Evolutionary conservation across 2,329 filamentous ascomycete species (phyloP).

Genomic region (Grosmannia clavigera): DNA sequence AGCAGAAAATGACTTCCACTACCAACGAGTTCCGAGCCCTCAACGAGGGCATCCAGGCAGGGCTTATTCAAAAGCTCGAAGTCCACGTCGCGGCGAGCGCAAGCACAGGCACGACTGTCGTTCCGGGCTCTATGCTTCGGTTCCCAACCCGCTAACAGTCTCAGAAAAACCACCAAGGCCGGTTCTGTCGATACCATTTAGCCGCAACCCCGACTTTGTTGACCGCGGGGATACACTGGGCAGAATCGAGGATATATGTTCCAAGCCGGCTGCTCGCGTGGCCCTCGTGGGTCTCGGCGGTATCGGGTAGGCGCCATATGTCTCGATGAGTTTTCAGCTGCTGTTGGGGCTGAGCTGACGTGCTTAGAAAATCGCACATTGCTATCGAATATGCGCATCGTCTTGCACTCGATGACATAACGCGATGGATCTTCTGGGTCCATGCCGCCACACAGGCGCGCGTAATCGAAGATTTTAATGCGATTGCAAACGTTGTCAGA

Average conservation of each 20-base stretch:
- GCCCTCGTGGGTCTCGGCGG: not conserved
- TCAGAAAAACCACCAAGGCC: not conserved
- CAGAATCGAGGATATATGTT: not conserved
- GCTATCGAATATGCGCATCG: not conserved
- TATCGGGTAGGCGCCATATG: not conserved
- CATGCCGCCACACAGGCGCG: not conserved
- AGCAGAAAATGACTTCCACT: not conserved
- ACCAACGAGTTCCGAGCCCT: not conserved
- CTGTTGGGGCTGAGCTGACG: not conserved
- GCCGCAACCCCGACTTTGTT: not conserved
- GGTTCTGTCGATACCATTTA: not conserved
- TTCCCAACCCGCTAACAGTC: not conserved
- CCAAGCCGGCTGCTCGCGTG: not conserved
- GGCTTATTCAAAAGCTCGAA: not conserved
- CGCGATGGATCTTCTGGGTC: not conserved
- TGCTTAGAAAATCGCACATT: not conserved
- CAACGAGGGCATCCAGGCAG: not conserved
- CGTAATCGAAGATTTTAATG: not conserved
- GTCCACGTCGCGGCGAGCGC: not conserved
- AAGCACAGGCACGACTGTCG: not conserved
- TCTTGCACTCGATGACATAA: not conserved
- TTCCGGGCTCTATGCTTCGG: not conserved
- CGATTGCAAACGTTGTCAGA: not conserved
- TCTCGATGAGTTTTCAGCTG: not conserved
- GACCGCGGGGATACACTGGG: not conserved